Evolutionary conservation across 768 basidiomycete species (phyloP), one percentile per base, ranked within the genome.

Genomic region (Leccinum boreale): DNA sequence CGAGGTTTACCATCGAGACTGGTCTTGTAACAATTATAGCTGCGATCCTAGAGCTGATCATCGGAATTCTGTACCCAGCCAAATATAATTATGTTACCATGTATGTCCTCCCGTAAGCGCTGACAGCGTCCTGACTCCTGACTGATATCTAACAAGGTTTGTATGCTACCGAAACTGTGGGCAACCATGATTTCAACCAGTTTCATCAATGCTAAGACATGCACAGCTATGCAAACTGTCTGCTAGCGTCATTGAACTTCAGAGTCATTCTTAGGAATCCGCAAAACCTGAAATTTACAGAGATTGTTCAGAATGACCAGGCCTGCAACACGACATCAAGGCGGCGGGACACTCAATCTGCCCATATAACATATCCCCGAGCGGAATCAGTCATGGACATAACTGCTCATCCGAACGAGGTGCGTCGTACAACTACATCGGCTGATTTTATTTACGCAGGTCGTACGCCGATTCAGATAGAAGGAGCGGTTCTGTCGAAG

Each of bases 1-100:
- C 55, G 2, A 63, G 39, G 35, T 26, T 60, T 14, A 64, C 59
- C 21, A 52, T 61, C 17, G 63, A 64, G 48, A 64, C 63, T 7
- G 63, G 62, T 11, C 51, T 61, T 14, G 48, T 64, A 19, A 61
- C 62, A 15, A 49, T 56, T 9, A 19, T 52, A 11, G 47, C 58
- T 8, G 62, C 57, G 3, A 46, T 61, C 17, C 12, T 56, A 1
- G 57, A 61, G 28, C 46, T 65, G 3, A 35, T 58, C 14, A 31
- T 65, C 31, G 59, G 63, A n/a, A 29, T 49, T 3, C 33, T 56
- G 17, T 42, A 46, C 4, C 21, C 5, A 3, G 15, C 42, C 2
- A 21, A 33, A 1, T 14, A 45, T 9, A 55, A 50, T 56, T 57
- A 65, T 19, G 3, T 53, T 11, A 55, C 64, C 3, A 17, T 65